These are phyloP conservation scores for Botrytis squamosa DNA, from an alignment of 2,329 filamentous ascomycete species.

Conservation along the genomic window DNA sequence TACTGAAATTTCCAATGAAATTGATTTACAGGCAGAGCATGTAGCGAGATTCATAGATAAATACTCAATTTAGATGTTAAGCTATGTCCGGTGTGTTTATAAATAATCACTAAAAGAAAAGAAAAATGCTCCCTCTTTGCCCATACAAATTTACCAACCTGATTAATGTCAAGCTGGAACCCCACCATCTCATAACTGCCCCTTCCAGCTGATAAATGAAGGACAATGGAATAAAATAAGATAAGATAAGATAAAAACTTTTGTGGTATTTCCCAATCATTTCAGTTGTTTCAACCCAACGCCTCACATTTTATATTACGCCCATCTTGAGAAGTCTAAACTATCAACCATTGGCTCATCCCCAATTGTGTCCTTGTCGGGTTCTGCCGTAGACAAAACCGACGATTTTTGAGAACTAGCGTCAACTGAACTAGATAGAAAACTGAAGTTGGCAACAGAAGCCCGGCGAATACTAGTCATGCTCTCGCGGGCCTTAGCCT, in stretches of 20 bases:
- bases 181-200: not conserved
- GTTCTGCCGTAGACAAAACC: conserved; percentile 55
- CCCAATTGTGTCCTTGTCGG: conserved; percentile 44
- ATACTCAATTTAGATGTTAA: not conserved
- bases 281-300: conserved; percentile 5
- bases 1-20: not conserved
- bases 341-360: conserved; percentile 38
- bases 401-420: conserved; percentile 58
- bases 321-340: conserved; percentile 41
- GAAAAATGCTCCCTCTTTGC: not conserved
- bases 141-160: not conserved
- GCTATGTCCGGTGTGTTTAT: not conserved
- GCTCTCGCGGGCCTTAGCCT: conserved; percentile 54
- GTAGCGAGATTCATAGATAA: not conserved
- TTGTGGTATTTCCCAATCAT: conserved; percentile 33
- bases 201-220: not conserved
- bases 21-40: not conserved
- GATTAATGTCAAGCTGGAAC: not conserved
- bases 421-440: conserved; percentile 58
- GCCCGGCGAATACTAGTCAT: conserved; percentile 59
- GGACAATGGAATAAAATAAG: not conserved
- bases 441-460: conserved; percentile 67
- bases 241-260: conserved; percentile 24
- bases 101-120: not conserved
- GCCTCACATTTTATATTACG: conserved; percentile 28